Base-by-base conservation (phyloP, 306 rosid species). In the Hippophae gyantsensis region DNA sequence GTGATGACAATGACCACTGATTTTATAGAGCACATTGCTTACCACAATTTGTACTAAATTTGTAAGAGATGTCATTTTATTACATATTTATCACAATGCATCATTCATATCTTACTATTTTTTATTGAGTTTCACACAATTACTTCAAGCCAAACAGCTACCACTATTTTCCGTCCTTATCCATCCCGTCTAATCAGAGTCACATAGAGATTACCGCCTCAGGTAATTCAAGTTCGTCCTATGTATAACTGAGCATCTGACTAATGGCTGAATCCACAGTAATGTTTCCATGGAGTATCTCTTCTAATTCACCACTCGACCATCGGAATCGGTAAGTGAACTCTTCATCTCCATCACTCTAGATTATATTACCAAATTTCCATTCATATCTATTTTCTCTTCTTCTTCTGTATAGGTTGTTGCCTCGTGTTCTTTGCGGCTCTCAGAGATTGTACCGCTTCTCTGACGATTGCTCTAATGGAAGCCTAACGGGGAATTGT, bases 391-490 rank as follows among this genome's bases (percentile, higher is more conserved):
- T 8, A 63, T 67, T 8, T 56, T 56, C 57, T 54, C 63, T 53
- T 56, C 57, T 48, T 50, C 11, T 7, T 13, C 23, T 11, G 18
- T 50, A 8, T 68, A 80, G 93, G 74, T 55, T 79, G 44, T 67
- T 72, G 71, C 82, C 92, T 49, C 81, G 73, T 49, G 79, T 76
- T 62, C 65, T 71, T 23, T 72, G 76, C 52, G 55, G 70, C 68
- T 66, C 90, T 61, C 89, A 78, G 63, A 81, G 71, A 74, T 71
- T 74, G 70, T 41, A 72, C 46, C 81, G 70, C 41, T 61, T 72
- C 75, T 72, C 80, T 14, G 82, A 79, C 54, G 70, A 74, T 65
- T 73, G 78, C 49, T 57, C 32, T 65, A 82, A 75, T 59, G 72
- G 76, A 69, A 67, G 77, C 57, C 44, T 60, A 42, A 76, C 72